Base-by-base conservation (phyloP, 345 rosid species). In the Stellera chamaejasme region DNA sequence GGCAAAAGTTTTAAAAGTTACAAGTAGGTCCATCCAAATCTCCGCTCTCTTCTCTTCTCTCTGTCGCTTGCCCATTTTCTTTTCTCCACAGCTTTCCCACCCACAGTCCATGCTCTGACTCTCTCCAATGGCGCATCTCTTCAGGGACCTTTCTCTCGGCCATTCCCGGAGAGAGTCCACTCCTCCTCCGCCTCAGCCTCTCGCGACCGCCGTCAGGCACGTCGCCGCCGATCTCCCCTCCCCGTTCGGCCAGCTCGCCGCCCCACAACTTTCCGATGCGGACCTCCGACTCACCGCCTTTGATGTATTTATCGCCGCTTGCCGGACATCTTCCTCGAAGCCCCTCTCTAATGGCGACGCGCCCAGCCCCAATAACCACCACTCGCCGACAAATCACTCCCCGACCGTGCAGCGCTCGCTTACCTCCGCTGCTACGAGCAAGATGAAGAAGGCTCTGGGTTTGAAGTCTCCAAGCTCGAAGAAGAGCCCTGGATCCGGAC, bases 381-480 rank as follows among this genome's bases (percentile, higher is more conserved):
- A 42, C 68, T 13, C 55, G 51, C 62, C 56, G 55, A 56, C 83
- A 6, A 79, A 85, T 46, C 70, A 65, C 52, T 63, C 88, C 2
- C 81, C 88, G 12, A 76, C 75, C n/a, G 49, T 82, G 39, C 94
- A 93, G 73, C 82, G 95, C 6, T 93, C 99, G 10, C 80, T 89
- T 32, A 93, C 99, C 27, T 85, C 96, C 10, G 63, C 92, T 39
- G 99, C 97, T 55, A 96, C 99, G 0, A 87, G 94, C 69, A 84
- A 83, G 75, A 83, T 93, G 96, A 93, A 93, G 82, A 93, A 83
- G 59, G 97, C 96, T 12, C 70, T 93, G 16, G 97, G 99, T 25
- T 69, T 93, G 68, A 84, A 73, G 69, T 86, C 96, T 2, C 90
- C 98, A 0, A 59, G 78, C 16, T 77, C 96, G 10, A 83, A 58